phyloP scores from a whole-genome alignment of 2,329 filamentous ascomycete species.

The Epichloe coenophiala region DNA sequence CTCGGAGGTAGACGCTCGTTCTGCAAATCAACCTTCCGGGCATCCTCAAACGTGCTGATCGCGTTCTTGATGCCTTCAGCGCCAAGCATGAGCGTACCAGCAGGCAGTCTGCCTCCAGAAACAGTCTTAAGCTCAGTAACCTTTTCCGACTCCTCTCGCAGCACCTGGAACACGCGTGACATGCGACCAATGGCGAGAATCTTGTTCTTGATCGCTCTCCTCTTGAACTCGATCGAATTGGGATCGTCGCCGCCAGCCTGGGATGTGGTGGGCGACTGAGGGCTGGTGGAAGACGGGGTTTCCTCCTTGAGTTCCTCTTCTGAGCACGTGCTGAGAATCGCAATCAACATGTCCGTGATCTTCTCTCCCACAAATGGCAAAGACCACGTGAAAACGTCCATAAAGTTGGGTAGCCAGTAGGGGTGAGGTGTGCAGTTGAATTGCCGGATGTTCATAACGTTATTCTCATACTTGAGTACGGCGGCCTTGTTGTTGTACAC shows the following conservation, averaged over 20 bases:
- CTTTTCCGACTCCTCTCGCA: constrained; percentile 92
- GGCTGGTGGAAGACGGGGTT: constrained; percentile 44
- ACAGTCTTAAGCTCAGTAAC: constrained; percentile 97
- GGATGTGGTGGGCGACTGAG: constrained; percentile 50
- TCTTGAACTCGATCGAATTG: constrained; percentile 85
- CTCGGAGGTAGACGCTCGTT: constrained; percentile 90
- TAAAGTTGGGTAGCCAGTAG: constrained; percentile 99
- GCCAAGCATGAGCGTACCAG: constrained; percentile 93
- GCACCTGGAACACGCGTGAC: constrained; percentile 94
- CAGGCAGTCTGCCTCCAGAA: constrained; percentile 79
- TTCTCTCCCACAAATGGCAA: constrained; percentile 97
- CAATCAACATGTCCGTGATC: constrained; percentile 98
- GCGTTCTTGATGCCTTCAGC: constrained; percentile 98
- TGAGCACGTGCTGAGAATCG: constrained; percentile 98
- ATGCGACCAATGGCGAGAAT: constrained; percentile 93
- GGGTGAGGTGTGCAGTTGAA: constrained; percentile 99
- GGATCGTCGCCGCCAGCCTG: constrained; percentile 43
- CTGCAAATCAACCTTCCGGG: constrained; percentile 89
- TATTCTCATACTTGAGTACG: constrained; percentile 98
- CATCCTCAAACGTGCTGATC: constrained; percentile 93
- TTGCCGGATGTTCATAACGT: constrained; percentile 99
- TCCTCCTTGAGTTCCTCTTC: constrained; percentile 94
- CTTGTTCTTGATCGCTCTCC: constrained; percentile 98
- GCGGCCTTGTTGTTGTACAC: constrained; percentile 99
- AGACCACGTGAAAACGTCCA: constrained; percentile 99